Percentiles rank a stretch among this genome's conserved stretches.
Evolutionary conservation across 2,329 filamentous ascomycete genomes (phyloP).

Genomic region (Chaetomiaceae sp.): DNA sequence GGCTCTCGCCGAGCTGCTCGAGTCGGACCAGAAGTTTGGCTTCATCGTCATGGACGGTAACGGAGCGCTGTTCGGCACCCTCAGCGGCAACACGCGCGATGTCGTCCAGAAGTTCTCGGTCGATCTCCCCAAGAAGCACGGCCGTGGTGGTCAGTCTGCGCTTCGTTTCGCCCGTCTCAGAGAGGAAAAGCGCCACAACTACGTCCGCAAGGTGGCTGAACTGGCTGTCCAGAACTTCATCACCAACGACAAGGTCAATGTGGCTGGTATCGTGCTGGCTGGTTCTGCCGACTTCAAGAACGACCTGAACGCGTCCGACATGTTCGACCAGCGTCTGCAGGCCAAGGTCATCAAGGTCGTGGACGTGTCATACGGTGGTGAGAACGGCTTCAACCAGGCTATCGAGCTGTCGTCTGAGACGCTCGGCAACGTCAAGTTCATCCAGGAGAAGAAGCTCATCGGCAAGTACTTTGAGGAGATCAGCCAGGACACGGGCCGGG

Average conservation of each 20-base stretch:
- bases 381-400: conserved; percentile 99
- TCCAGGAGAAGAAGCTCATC: conserved; percentile 99
- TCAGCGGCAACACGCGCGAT: conserved; percentile 96
- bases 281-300: conserved; percentile 99
- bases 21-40: conserved; percentile 98
- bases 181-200: conserved; percentile 99
- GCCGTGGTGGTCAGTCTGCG: conserved; percentile 98
- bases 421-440: conserved; percentile 98
- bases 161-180: conserved; percentile 98
- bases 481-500: conserved; percentile 90
- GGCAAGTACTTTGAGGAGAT: conserved; percentile 99
- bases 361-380: conserved; percentile 96
- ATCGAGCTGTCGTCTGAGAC: conserved; percentile 95
- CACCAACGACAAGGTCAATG: conserved; percentile 96
- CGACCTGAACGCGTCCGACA: conserved; percentile 92
- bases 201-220: conserved; percentile 97
- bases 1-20: conserved; percentile 90
- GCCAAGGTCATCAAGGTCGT: conserved; percentile 99
- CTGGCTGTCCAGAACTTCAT: conserved; percentile 98
- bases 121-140: conserved; percentile 99
- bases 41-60: conserved; percentile 99
- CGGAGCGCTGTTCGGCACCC: conserved; percentile 91
- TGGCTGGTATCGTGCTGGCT: conserved; percentile 89
- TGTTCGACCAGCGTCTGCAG: conserved; percentile 90
- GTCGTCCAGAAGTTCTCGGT: conserved; percentile 97